These are phyloP conservation scores for Penicillium sp. DNA, from an alignment of 2,329 filamentous ascomycete species.

Conservation along the genomic window DNA sequence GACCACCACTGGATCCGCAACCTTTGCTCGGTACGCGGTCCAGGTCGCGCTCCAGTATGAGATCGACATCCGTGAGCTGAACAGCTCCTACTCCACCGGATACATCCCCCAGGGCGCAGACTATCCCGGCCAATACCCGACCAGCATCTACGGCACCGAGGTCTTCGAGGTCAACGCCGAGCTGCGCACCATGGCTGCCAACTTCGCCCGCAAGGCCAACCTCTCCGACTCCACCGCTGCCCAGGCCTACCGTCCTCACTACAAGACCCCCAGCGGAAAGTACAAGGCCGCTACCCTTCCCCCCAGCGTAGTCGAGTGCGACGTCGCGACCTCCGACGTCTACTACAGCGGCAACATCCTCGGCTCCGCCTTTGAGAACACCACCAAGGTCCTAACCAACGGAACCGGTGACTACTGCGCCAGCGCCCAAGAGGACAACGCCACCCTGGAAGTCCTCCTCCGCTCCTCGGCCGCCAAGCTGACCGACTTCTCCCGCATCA, in stretches of 20 bases:
- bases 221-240: slow-evolving; percentile 56
- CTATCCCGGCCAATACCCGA: slow-evolving; percentile 59
- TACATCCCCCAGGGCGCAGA: slow-evolving; percentile 67
- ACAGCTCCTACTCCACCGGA: slow-evolving; percentile 64
- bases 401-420: slow-evolving; percentile 69
- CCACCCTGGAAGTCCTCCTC: slow-evolving; percentile 66
- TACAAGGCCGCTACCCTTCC: slow-evolving; percentile 47
- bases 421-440: slow-evolving; percentile 73
- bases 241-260: slow-evolving; percentile 57
- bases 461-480: slow-evolving; percentile 59
- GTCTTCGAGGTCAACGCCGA: slow-evolving; percentile 67
- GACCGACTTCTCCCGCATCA: slow-evolving; percentile 67
- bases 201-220: slow-evolving; percentile 54
- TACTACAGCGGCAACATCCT: slow-evolving; percentile 68
- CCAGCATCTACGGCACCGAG: slow-evolving; percentile 66
- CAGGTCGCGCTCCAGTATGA: slow-evolving; percentile 78
- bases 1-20: slow-evolving; percentile 66
- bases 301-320: slow-evolving; percentile 65
- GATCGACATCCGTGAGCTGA: slow-evolving; percentile 70
- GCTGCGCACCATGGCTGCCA: slow-evolving; percentile 57
- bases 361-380: slow-evolving; percentile 66
- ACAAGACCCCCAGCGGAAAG: slow-evolving; percentile 37
- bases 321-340: slow-evolving; percentile 70
- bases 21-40: slow-evolving; percentile 68
- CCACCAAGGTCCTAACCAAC: slow-evolving; percentile 66